phyloP scores from a whole-genome alignment of 2,329 filamentous ascomycete genomes.

The Calonectria hongkongensis region DNA sequence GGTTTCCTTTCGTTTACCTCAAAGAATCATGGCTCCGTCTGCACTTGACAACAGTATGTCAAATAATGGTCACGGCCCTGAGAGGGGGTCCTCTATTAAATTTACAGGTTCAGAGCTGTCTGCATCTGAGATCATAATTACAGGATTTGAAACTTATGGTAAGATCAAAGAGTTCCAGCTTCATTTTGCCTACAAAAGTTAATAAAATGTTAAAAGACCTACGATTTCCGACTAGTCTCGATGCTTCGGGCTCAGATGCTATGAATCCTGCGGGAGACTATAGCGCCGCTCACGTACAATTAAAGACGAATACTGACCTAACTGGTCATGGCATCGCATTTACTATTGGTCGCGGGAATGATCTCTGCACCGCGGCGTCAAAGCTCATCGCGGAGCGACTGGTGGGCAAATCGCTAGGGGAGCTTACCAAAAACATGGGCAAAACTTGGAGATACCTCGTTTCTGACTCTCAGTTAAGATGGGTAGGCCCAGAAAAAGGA shows the following conservation, averaged over 20 bases:
- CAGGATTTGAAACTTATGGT: slow-evolving; percentile 1
- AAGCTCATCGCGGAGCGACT: slow-evolving; percentile 86
- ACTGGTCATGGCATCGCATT: slow-evolving; percentile 90
- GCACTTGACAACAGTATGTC: no score
- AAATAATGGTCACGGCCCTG: background rate
- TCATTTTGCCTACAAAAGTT: background rate
- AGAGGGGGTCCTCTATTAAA: background rate
- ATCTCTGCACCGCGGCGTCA: slow-evolving; percentile 92
- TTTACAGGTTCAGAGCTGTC: background rate
- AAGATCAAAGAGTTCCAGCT: background rate
- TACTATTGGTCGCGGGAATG: slow-evolving; percentile 92
- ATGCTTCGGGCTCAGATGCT: slow-evolving; percentile 95
- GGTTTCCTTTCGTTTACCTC: no score
- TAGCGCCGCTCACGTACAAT: slow-evolving; percentile 95
- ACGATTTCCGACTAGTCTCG: slow-evolving; percentile 90
- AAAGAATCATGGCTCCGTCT: no score
- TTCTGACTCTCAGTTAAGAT: slow-evolving; percentile 90
- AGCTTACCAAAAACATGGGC: slow-evolving; percentile 87
- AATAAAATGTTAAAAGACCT: slow-evolving; percentile 70
- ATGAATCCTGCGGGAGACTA: slow-evolving; percentile 90
- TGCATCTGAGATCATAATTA: background rate
- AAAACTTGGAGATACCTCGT: slow-evolving; percentile 93
- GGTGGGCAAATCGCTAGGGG: slow-evolving; percentile 83
- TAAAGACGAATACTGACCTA: slow-evolving; percentile 84
- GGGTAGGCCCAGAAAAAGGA: slow-evolving; percentile 95